Base-by-base conservation (phyloP, 148 eudicot species). In the Arctostaphylos glauca region DNA sequence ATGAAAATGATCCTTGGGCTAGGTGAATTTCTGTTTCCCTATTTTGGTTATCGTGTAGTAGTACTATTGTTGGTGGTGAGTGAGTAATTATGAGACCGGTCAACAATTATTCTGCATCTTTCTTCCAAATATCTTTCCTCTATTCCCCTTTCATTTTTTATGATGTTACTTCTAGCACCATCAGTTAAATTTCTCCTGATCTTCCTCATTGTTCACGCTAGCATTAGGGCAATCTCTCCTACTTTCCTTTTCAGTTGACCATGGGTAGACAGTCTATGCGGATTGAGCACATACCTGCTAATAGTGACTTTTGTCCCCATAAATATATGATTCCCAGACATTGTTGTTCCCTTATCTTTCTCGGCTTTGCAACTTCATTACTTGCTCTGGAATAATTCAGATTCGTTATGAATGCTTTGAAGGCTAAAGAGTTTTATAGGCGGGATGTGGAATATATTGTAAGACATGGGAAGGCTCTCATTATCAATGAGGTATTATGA, bases 1-100 rank as follows among this genome's bases (percentile, higher is more conserved):
- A 97, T 89, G 98, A 97, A 86, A 90, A 90, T 87, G 98, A 97
- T 92, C 99, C 96, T 64, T 97, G 99, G 99, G 99, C 99, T 81
- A 94, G 98, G 99, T 96, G 84, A 90, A 83, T 74, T 66, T 66
- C 47, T 44, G 14, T 75, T 78, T 13, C 64, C 50, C 58, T 47
- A 18, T 50, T 38, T 62, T 79, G 48, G 7, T 47, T 73, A 5
- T 74, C 15, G 25, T 21, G 60, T 50, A 43, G 48, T 14, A 72
- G 4, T 49, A 21, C 25, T 79, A 8, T 67, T 58, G 31, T 23
- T 50, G 16, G 70, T 53, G 43, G 49, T 49, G 18, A 49, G 16
- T 46, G 76, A 72, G 3, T 31, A 52, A 19, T 53, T 41, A 31
- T 9, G 74, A 52, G n/a, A 46, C 76, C 3, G 43, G 66, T 53